A percentile compares a stretch with the other conserved stretches of the same genome.
These are phyloP conservation scores for Trichophyton rubrum DNA, from an alignment of 2,329 filamentous ascomycete genomes.

Conservation along the genomic window DNA sequence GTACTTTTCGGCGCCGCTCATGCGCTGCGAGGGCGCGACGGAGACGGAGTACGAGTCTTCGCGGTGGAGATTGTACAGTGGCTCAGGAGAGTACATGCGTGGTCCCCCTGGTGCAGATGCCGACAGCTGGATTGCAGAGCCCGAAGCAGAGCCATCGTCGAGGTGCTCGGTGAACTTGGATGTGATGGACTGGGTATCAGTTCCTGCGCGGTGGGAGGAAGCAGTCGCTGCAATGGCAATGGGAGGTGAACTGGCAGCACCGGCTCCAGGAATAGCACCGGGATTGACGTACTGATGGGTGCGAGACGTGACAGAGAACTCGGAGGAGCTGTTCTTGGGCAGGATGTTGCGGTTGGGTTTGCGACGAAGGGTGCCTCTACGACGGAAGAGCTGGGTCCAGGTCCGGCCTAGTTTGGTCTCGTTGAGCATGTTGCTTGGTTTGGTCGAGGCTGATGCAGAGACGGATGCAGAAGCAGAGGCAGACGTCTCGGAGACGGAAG, in stretches of 20 bases:
- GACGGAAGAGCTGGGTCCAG: conserved; percentile 60
- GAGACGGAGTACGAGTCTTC: conserved; percentile 12
- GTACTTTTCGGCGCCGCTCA: conserved; percentile 8
- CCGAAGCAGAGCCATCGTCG: conserved; percentile 55
- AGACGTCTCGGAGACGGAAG: conserved; percentile 40
- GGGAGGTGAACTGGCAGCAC: conserved; percentile 21
- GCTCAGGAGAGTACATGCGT: conserved; percentile 62
- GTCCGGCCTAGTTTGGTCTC: conserved; percentile 30
- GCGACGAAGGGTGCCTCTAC: conserved; percentile 48
- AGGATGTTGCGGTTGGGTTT: conserved; percentile 43
- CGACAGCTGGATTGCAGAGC: no score
- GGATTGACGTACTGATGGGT: conserved; percentile 22
- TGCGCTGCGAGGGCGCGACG: conserved; percentile 7
- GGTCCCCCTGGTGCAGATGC: conserved; percentile 64
- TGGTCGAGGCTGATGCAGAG: conserved; percentile 6
- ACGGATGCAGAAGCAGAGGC: no score
- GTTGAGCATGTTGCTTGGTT: conserved; percentile 37
- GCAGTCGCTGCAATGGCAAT: not conserved
- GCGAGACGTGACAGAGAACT: conserved; percentile 84
- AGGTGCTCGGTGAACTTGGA: conserved; percentile 89
- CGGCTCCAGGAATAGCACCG: no score
- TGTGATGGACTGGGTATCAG: conserved; percentile 60
- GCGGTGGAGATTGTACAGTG: conserved; percentile 30
- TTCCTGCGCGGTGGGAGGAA: conserved; percentile 20
- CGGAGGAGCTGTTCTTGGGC: conserved; percentile 43